Evolutionary conservation across 306 rosid species (phyloP), one percentile per base, ranked within the genome.

Genomic region (Sindora glabra): DNA sequence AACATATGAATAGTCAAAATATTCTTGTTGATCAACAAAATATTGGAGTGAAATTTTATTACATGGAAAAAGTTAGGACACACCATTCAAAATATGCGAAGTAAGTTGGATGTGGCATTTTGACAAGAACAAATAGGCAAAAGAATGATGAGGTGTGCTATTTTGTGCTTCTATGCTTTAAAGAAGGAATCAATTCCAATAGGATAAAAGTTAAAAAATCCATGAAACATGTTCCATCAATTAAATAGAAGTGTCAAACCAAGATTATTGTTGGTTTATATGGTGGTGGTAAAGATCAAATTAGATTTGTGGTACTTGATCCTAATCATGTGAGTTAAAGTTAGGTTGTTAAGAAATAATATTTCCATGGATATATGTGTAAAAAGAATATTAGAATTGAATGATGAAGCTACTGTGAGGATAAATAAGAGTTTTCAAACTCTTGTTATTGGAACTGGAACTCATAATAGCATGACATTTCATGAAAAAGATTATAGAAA

Each of bases 31-130:
- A 62, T 12, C 42, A 39, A 5, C 74, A 68, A 8, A 55, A 16
- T 10, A 51, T 17, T n/a, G 74, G 74, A 10, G 60, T 69, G 74
- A 30, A 50, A 13, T 69, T 69, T 60, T 22, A 56, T 52, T 69
- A 68, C 16, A 68, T 59, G 68, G 62, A 37, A 14, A 56, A 69
- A 48, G 62, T 55, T 29, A 69, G 60, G 9, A 41, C 52, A 2
- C 60, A 60, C 33, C 60, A 60, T 65, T 12, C 62, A 42, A 44
- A 42, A 60, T 69, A 60, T 52, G 68, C 74, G 56, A 42, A 17
- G 41, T 62, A 44, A 69, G 42, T 22, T 36, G 74, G 74, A 11
- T 69, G 59, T 51, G 22, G 41, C 4, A 1, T 69, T 48, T 51
- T 32, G 56, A 69, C 56, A 41, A 60, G 74, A 69, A 40, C 40